phyloP scores from a whole-genome alignment of 208 protist genomes.

The Leishmania braziliensis region DNA sequence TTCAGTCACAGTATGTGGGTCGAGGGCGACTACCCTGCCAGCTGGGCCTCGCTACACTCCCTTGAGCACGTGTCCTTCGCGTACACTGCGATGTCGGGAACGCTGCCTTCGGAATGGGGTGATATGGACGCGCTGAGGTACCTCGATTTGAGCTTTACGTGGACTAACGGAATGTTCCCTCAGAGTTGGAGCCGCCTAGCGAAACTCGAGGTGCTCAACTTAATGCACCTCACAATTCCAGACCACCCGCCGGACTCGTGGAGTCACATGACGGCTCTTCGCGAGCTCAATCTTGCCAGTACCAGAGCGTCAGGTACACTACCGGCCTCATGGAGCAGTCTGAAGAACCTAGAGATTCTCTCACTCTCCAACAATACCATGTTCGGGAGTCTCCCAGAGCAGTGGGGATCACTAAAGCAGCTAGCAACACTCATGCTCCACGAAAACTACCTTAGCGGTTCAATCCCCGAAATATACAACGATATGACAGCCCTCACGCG shows the following conservation, averaged over 20 bases:
- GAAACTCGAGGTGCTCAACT: not conserved
- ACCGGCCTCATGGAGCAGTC: not conserved
- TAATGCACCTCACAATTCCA: not conserved
- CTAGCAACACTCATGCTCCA: not conserved
- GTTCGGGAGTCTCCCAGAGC: not conserved
- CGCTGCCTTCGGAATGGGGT: not conserved
- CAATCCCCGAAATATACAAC: not conserved
- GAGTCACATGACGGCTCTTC: not conserved
- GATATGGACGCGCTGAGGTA: not conserved
- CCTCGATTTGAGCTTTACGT: conserved; percentile 1
- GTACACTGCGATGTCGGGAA: not conserved
- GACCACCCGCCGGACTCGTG: not conserved
- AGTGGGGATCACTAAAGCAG: not conserved
- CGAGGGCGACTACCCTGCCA: not conserved
- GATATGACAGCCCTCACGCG: not conserved
- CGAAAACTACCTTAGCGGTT: not conserved
- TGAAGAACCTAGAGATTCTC: not conserved
- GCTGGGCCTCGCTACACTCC: not conserved
- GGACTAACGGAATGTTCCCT: not conserved
- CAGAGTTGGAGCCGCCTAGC: not conserved
- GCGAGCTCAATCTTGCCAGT: not conserved
- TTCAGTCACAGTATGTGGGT: not conserved
- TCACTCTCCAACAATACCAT: not conserved
- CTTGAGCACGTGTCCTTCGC: not conserved
- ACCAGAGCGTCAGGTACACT: not conserved